These are phyloP conservation scores for Ogataea philodendri DNA, from an alignment of 805 yeast genomes.

Conservation along the genomic window DNA sequence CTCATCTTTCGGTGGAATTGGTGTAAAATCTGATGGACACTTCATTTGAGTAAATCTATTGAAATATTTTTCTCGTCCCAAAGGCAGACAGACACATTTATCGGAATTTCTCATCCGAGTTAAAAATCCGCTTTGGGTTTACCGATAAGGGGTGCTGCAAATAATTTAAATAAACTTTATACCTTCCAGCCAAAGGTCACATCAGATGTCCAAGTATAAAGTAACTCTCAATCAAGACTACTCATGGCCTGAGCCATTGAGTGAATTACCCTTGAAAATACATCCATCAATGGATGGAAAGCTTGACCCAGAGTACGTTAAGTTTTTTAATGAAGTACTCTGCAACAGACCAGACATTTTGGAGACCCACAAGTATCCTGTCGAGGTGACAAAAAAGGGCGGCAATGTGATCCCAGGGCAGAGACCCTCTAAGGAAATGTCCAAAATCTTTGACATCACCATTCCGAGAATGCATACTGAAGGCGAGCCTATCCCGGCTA, in stretches of 20 bases:
- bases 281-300: constrained; percentile 21
- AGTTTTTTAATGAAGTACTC: constrained; percentile 24
- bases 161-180: too few species aligned
- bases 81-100: too few species aligned
- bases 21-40: constrained; percentile 23
- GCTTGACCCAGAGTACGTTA: constrained; percentile 26
- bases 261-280: constrained; percentile 32
- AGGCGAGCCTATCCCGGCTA: constrained; percentile 24
- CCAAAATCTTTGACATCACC: constrained; percentile 17
- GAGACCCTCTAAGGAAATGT: constrained; percentile 26
- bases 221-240: constrained; percentile 25
- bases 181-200: too few species aligned
- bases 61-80: background rate
- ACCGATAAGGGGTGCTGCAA: too few species aligned
- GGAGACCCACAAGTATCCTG: constrained; percentile 26
- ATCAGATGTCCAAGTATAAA: constrained; percentile 14
- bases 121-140: too few species aligned
- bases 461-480: constrained; percentile 30
- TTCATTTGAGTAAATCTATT: constrained; percentile 7
- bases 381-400: constrained; percentile 22
- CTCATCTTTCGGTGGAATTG: constrained; percentile 24
- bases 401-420: constrained; percentile 31
- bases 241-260: constrained; percentile 32
- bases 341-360: constrained; percentile 23
- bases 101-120: too few species aligned